Percentiles rank a stretch among this genome's conserved stretches.
These are phyloP conservation scores for Rosa multiflora DNA, from an alignment of 306 rosid genomes.

Conservation along the genomic window DNA sequence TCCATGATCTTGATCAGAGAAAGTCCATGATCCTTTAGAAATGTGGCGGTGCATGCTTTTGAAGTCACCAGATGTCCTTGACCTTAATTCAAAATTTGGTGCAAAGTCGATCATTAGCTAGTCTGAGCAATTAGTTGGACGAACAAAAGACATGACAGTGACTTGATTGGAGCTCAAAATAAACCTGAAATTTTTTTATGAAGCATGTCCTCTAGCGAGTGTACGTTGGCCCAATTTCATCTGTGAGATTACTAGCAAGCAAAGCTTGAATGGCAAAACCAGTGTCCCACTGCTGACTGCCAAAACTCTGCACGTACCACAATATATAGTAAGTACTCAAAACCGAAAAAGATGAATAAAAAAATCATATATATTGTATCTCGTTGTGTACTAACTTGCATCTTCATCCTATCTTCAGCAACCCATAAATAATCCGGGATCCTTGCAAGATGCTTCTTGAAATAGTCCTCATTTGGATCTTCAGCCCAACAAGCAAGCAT, in stretches of 20 bases:
- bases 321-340: background rate
- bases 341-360: background rate
- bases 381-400: constrained; percentile 42
- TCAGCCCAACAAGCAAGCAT: constrained; percentile 86
- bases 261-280: constrained; percentile 63
- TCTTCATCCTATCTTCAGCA: constrained; percentile 75
- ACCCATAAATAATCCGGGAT: constrained; percentile 70
- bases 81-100: constrained; percentile 31
- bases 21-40: constrained; percentile 78
- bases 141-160: background rate
- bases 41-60: constrained; percentile 63
- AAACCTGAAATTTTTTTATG: constrained; percentile 64
- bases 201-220: constrained; percentile 59
- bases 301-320: constrained; percentile 44
- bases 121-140: background rate
- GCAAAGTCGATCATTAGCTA: background rate
- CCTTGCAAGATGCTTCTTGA: constrained; percentile 69
- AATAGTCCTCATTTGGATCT: constrained; percentile 69
- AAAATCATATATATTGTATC: background rate
- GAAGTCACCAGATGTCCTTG: constrained; percentile 53
- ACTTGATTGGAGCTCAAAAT: too few relatives aligned
- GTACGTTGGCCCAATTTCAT: constrained; percentile 55
- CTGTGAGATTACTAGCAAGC: constrained; percentile 46
- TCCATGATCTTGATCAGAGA: constrained; percentile 78
- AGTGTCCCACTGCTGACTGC: constrained; percentile 74